phyloP scores from a whole-genome alignment of 164 flowering plant species.

The Annona cherimola region DNA sequence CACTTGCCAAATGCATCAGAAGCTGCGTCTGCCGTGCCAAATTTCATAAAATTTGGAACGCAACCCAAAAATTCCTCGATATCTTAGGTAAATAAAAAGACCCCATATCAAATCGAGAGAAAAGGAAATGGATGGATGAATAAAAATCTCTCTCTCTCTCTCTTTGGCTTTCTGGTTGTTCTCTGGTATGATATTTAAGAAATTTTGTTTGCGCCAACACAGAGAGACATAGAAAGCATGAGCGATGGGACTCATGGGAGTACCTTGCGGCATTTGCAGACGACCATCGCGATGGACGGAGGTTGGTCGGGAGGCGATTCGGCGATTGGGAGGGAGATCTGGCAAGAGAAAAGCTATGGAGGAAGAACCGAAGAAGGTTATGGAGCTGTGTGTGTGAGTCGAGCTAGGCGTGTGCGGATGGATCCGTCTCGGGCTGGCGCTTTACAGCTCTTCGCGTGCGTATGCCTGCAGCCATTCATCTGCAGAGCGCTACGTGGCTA shows the following conservation, averaged over 20 bases:
- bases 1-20: too few species aligned
- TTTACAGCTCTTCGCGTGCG: too few species aligned
- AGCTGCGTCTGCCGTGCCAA: background rate
- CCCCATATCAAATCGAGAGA: background rate
- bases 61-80: background rate
- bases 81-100: background rate
- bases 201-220: too few species aligned
- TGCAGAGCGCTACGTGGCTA: too few species aligned
- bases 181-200: too few species aligned
- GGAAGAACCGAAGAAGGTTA: background rate
- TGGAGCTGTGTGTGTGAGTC: background rate
- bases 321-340: slow-evolving; percentile 1
- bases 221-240: background rate
- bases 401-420: background rate
- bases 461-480: too few species aligned
- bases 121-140: background rate
- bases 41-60: background rate
- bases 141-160: background rate
- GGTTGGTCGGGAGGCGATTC: background rate
- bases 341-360: background rate
- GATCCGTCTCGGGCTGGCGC: background rate
- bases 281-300: slow-evolving; percentile 54
- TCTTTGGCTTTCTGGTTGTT: too few species aligned
- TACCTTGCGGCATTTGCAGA: slow-evolving; percentile 74
- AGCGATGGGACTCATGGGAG: background rate